Percentiles rank a stretch among this genome's conserved stretches.
Evolutionary conservation across 345 rosid species (phyloP).

Genomic region (Angophora floribunda): DNA sequence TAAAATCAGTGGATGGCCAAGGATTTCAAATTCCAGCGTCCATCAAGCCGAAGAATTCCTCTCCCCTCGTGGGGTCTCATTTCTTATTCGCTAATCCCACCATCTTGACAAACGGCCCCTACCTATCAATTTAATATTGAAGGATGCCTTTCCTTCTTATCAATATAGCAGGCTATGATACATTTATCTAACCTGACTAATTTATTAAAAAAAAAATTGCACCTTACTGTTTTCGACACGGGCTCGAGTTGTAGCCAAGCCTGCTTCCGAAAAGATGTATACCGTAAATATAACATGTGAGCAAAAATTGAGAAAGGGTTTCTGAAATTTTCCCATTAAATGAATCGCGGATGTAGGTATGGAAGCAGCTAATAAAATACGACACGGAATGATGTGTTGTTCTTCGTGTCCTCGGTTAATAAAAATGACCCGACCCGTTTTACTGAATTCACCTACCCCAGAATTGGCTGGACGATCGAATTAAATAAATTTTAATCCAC

Average conservation of each 20-base stretch:
- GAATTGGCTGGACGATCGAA: neutral
- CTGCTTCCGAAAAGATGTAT: neutral
- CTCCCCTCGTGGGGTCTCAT: neutral
- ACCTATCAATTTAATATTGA: neutral
- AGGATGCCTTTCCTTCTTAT: neutral
- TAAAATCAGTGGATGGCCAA: neutral
- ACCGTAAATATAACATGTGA: neutral
- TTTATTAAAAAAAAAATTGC: too few relatives aligned
- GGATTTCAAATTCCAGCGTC: neutral
- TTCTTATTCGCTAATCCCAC: neutral
- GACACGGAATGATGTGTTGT: too few relatives aligned
- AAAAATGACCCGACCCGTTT: neutral
- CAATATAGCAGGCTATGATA: neutral
- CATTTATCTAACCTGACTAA: neutral
- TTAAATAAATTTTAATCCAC: neutral
- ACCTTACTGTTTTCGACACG: neutral
- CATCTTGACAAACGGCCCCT: neutral
- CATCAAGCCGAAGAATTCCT: neutral
- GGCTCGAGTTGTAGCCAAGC: neutral
- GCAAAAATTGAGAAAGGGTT: neutral
- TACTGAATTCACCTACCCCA: neutral
- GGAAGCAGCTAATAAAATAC: too few relatives aligned
- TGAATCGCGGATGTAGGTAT: neutral
- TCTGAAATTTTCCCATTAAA: neutral
- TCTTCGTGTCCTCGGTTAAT: too few relatives aligned